A percentile compares a stretch with the other conserved stretches of the same genome.
These are phyloP conservation scores for Colletotrichum sp. DNA, from an alignment of 2,329 filamentous ascomycete genomes.

Conservation along the genomic window DNA sequence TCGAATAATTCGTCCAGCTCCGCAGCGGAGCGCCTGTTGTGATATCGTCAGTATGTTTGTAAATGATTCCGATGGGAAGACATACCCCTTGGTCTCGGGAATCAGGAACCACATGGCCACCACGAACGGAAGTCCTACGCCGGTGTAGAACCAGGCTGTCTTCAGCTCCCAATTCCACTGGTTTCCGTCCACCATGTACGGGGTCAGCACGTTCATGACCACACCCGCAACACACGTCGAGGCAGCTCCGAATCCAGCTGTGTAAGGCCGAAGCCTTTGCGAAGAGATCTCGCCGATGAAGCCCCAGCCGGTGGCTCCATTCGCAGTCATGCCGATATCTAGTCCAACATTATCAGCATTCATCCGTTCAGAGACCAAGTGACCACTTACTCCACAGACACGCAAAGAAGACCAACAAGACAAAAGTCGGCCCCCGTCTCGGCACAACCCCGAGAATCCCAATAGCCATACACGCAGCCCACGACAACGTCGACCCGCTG, in stretches of 20 bases:
- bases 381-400: conserved; percentile 27
- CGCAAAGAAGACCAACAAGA: conserved; percentile 26
- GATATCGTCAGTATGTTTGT: neutral
- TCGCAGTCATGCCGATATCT: conserved; percentile 30
- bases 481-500: conserved; percentile 18
- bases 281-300: conserved; percentile 40
- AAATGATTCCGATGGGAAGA: neutral
- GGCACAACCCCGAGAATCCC: conserved; percentile 25
- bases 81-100: conserved; percentile 21
- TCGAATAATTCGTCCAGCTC: conserved; percentile 31
- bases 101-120: conserved; percentile 30
- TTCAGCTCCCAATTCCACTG: conserved; percentile 36
- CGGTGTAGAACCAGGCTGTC: conserved; percentile 34
- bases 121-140: conserved; percentile 29
- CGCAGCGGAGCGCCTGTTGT: conserved; percentile 22
- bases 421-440: conserved; percentile 9
- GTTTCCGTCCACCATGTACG: conserved; percentile 36
- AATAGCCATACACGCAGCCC: conserved; percentile 19
- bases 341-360: neutral
- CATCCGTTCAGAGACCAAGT: too few relatives aligned
- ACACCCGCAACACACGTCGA: conserved; percentile 26
- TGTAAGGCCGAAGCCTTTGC: conserved; percentile 35
- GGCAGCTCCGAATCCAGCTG: conserved; percentile 34
- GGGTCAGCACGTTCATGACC: conserved; percentile 28
- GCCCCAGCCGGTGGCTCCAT: conserved; percentile 31